Conservation (phyloP, 1,284 basidiomycete species). For the Pseudozyma thailandica region DNA sequence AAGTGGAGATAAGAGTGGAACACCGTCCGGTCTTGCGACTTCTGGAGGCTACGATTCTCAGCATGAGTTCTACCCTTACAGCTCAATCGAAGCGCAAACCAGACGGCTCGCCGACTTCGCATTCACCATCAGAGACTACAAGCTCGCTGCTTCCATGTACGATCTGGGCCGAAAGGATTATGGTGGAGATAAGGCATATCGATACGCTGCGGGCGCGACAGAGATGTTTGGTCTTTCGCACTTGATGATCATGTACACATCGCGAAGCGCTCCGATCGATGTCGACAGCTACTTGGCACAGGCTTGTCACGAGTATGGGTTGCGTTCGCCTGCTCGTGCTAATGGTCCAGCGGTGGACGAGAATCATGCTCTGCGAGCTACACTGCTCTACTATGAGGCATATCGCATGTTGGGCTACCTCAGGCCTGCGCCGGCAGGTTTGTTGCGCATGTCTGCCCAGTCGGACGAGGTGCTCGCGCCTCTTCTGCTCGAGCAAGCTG, state of each 20-base stretch:
- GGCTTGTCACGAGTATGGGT: conserved; percentile 38
- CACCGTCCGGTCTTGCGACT: conserved; percentile 51
- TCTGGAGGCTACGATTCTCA: conserved; percentile 39
- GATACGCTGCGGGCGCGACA: conserved; percentile 59
- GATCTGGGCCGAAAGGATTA: conserved; percentile 76
- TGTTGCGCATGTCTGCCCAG: conserved; percentile 49
- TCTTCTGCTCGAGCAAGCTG: conserved; percentile 72
- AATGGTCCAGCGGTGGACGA: conserved; percentile 17
- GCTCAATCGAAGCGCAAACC: conserved; percentile 70
- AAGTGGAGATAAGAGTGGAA: conserved; percentile 54
- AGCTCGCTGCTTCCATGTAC: conserved; percentile 85
- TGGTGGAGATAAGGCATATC: conserved; percentile 57
- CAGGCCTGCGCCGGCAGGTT: conserved; percentile 44
- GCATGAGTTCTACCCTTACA: conserved; percentile 68
- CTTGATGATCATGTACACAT: conserved; percentile 51
- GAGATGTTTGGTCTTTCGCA: conserved; percentile 64
- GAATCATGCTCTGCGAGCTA: conserved; percentile 49
- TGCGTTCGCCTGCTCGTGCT: conserved; percentile 16
- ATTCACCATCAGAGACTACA: conserved; percentile 89
- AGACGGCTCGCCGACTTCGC: conserved; percentile 91
- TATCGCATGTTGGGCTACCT: conserved; percentile 47
- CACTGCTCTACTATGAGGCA: conserved; percentile 60
- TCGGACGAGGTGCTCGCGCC: conserved; percentile 71
- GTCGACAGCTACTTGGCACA: conserved; percentile 54
- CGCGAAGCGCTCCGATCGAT: conserved; percentile 44